A percentile compares a stretch with the other conserved stretches of the same genome.
These are phyloP conservation scores for Hypoxylon fragiforme DNA, from an alignment of 495 filamentous ascomycete species.

Conservation along the genomic window DNA sequence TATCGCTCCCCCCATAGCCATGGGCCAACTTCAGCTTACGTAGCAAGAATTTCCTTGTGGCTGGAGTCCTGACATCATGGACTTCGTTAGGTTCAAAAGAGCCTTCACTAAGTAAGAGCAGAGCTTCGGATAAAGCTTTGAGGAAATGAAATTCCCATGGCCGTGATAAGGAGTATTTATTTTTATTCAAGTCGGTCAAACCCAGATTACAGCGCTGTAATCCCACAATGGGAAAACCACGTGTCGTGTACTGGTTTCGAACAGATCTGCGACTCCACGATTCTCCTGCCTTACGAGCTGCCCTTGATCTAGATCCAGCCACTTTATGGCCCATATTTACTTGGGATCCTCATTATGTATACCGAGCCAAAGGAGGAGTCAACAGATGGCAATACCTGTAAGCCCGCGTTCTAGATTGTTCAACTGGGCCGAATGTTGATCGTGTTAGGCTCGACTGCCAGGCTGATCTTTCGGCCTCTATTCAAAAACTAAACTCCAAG, in stretches of 20 bases:
- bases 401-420: conserved; percentile 5
- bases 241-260: conserved; percentile 76
- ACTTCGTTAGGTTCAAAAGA: conserved; percentile 15
- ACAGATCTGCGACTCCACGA: conserved; percentile 74
- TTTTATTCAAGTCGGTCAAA: too few relatives aligned
- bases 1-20: conserved; percentile 5
- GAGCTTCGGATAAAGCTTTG: neutral
- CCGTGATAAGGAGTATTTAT: too few relatives aligned
- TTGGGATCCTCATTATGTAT: conserved; percentile 77
- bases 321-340: conserved; percentile 68
- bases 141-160: too few relatives aligned
- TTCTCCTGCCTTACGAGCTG: conserved; percentile 66
- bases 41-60: conserved; percentile 21
- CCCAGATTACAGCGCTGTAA: too few relatives aligned
- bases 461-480: conserved; percentile 61
- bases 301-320: conserved; percentile 63
- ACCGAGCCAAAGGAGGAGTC: conserved; percentile 62
- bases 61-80: conserved; percentile 41
- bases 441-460: conserved; percentile 62
- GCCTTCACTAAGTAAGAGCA: neutral
- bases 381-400: conserved; percentile 70
- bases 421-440: conserved; percentile 7
- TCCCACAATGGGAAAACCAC: conserved; percentile 43
- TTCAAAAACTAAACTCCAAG: conserved; percentile 62
- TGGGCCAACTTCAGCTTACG: neutral